phyloP scores from a whole-genome alignment of 805 yeast genomes.

The Cyberlindnera bimundalis region DNA sequence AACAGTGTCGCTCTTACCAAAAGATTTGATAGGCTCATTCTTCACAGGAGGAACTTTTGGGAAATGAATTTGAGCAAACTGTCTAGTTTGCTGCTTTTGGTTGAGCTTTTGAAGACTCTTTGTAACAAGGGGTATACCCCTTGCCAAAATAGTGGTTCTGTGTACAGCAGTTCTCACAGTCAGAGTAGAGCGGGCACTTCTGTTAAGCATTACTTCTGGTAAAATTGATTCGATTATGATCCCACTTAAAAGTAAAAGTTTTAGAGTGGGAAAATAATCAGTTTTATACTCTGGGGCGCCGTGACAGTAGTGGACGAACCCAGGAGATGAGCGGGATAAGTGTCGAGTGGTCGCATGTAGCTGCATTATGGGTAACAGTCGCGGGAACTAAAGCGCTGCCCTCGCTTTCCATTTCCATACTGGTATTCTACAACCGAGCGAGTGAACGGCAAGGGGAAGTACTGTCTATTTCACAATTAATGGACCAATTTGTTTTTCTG shows the following conservation, averaged over 20 bases:
- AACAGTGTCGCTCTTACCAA: slow-evolving; percentile 47
- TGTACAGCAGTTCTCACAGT: background rate
- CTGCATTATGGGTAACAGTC: background rate
- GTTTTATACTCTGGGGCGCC: background rate
- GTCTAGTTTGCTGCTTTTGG: slow-evolving; percentile 21
- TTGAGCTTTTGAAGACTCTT: background rate
- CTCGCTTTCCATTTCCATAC: slow-evolving; percentile 1
- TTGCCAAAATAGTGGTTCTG: background rate
- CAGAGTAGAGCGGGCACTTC: slow-evolving; percentile 6
- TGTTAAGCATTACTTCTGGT: slow-evolving; percentile 11
- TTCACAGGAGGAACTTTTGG: slow-evolving; percentile 55
- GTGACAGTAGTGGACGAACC: background rate
- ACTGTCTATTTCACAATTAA: too few relatives aligned
- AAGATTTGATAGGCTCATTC: slow-evolving; percentile 64
- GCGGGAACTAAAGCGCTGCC: too few relatives aligned
- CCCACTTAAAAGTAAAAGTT: too few relatives aligned
- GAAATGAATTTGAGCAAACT: slow-evolving; percentile 50
- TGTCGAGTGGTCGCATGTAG: background rate
- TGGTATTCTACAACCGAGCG: background rate
- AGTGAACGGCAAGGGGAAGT: too few relatives aligned
- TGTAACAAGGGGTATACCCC: background rate
- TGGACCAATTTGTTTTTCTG: too few relatives aligned
- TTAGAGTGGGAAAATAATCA: too few relatives aligned
- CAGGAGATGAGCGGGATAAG: slow-evolving; percentile 2
- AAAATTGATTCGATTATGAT: too few relatives aligned